Conservation (phyloP, 2,329 filamentous ascomycete genomes). For the Neofusicoccum kwambonambiense region DNA sequence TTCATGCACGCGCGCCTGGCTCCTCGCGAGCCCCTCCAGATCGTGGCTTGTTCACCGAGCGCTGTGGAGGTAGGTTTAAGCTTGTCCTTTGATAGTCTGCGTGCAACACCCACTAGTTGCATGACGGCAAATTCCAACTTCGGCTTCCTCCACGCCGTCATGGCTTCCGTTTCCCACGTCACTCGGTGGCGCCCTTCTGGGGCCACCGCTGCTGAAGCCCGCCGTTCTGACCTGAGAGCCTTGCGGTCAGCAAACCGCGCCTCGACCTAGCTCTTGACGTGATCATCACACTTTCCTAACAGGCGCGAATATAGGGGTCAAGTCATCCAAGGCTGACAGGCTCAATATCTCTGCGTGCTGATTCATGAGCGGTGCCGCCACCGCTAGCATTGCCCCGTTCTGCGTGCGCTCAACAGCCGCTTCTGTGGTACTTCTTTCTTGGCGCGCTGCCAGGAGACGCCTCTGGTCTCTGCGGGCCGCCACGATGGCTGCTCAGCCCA, state of each 20-base stretch:
- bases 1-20: neutral
- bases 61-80: neutral
- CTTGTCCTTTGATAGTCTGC: neutral
- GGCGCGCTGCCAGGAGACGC: neutral
- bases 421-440: neutral
- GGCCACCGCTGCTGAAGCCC: neutral
- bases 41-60: neutral
- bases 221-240: neutral
- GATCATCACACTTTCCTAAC: neutral
- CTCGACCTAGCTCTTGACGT: neutral
- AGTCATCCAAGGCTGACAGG: neutral
- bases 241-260: neutral
- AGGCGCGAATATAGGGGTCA: neutral
- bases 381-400: neutral
- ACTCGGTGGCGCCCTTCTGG: neutral
- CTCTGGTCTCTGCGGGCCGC: neutral
- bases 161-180: neutral
- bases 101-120: neutral
- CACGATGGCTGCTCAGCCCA: neutral
- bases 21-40: neutral
- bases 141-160: neutral
- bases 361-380: neutral
- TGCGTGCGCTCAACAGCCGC: neutral
- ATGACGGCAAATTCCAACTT: neutral
- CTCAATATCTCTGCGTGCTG: neutral